Percentiles rank a stretch among this genome's conserved stretches.
Evolutionary conservation across 1,284 basidiomycete genomes (phyloP).

Genomic region (Moesziomyces sp.): DNA sequence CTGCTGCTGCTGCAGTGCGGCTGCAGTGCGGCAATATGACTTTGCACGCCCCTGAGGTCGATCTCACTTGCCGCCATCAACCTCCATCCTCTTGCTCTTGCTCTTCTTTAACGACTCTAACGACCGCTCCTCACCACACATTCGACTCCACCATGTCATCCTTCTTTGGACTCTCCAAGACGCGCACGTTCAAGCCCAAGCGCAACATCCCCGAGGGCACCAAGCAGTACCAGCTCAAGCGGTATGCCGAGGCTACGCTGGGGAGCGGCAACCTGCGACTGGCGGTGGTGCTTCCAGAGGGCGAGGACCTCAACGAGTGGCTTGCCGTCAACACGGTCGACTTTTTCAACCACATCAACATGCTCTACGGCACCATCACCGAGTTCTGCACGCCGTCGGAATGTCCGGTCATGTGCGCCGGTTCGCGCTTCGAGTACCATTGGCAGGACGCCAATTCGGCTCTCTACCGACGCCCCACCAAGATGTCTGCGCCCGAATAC

Average conservation of each 20-base stretch:
- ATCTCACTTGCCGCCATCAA: neutral
- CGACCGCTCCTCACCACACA: neutral
- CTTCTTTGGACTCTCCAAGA: slow-evolving; percentile 72
- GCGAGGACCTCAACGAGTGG: slow-evolving; percentile 67
- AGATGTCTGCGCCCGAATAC: slow-evolving; percentile 75
- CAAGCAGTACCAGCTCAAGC: slow-evolving; percentile 94
- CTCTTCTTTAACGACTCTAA: neutral
- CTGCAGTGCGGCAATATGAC: no score
- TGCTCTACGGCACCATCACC: slow-evolving; percentile 67
- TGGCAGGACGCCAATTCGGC: slow-evolving; percentile 81
- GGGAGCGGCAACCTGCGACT: slow-evolving; percentile 71
- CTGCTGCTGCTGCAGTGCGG: no score
- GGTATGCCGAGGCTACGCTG: slow-evolving; percentile 95
- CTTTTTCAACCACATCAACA: slow-evolving; percentile 68
- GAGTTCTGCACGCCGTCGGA: slow-evolving; percentile 65
- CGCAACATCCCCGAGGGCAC: slow-evolving; percentile 95
- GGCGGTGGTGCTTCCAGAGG: slow-evolving; percentile 64
- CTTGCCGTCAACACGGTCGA: slow-evolving; percentile 67
- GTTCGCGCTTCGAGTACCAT: slow-evolving; percentile 94
- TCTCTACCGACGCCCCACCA: slow-evolving; percentile 63
- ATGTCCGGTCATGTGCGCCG: slow-evolving; percentile 99
- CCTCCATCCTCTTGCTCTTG: neutral
- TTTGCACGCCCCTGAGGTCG: neutral
- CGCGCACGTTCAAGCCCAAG: slow-evolving; percentile 93
- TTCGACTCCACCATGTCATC: slow-evolving; percentile 46